Percentiles rank a stretch among this genome's conserved stretches.
phyloP scores from a whole-genome alignment of 2,329 filamentous ascomycete genomes.

The Exophiala lecanii-corni region DNA sequence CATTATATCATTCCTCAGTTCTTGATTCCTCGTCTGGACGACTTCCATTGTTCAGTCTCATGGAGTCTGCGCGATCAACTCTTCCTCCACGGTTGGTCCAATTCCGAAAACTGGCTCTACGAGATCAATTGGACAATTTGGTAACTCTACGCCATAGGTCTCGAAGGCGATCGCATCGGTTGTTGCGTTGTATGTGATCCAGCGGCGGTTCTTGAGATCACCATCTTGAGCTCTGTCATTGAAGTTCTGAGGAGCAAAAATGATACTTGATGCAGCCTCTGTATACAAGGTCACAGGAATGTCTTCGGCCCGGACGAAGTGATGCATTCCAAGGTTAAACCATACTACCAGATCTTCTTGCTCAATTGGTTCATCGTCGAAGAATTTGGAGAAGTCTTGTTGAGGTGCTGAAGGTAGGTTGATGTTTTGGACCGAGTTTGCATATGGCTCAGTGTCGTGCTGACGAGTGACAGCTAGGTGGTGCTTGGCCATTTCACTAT shows the following conservation, averaged over 20 bases:
- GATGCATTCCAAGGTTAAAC: slow-evolving; percentile 51
- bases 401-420: slow-evolving; percentile 11
- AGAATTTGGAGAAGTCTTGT: slow-evolving; percentile 17
- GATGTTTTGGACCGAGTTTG: slow-evolving; percentile 10
- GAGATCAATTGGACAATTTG: slow-evolving; percentile 27
- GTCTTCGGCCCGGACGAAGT: slow-evolving; percentile 42
- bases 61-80: background rate
- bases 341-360: slow-evolving; percentile 41
- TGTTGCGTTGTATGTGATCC: slow-evolving; percentile 28
- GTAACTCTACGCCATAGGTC: slow-evolving; percentile 31
- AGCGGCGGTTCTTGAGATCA: slow-evolving; percentile 35
- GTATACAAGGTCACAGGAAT: slow-evolving; percentile 31
- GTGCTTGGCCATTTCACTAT: slow-evolving; percentile 16
- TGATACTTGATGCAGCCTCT: slow-evolving; percentile 8
- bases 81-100: slow-evolving; percentile 5
- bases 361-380: slow-evolving; percentile 14
- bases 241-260: slow-evolving; percentile 20
- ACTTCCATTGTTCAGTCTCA: too few species aligned
- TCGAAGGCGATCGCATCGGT: slow-evolving; percentile 29
- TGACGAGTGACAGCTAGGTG: slow-evolving; percentile 17
- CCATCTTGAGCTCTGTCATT: slow-evolving; percentile 30
- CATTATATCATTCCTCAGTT: too few species aligned
- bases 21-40: too few species aligned
- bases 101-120: slow-evolving; percentile 14
- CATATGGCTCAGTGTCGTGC: slow-evolving; percentile 16